Evolutionary conservation across 129 eudicot genomes (phyloP), one percentile per base, ranked within the genome.

Genomic region (Oenanthe sinensis): DNA sequence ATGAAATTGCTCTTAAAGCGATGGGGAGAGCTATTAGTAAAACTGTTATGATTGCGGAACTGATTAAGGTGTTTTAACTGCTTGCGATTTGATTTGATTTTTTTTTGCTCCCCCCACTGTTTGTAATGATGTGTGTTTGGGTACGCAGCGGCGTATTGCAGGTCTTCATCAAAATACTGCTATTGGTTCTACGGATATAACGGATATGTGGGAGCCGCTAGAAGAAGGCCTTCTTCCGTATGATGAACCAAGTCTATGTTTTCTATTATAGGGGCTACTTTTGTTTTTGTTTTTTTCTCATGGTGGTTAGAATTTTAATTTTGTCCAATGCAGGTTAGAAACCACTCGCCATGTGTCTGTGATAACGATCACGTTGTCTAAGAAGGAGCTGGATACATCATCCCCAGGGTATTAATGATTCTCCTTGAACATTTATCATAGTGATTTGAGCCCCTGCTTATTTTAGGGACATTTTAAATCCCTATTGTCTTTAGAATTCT

Each of bases 261-360:
- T 68, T 68, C 5, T 12, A 10, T 36, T 36, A 5, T 36, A 36
- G 0, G 11, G 20, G 45, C 1, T 36, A 28, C 39, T 65, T 24
- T 33, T 33, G 36, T 33, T 33, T 33, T 33, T 33, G 3, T 17
- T 37, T 36, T 22, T 37, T 11, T 17, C n/a, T 67, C 13, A 33
- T 4, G 72, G 9, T 12, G 74, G 19, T 69, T 22, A 12, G 47
- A 22, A 0, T 68, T 33, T 20, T 20, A 45, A 4, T 83, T 42
- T 3, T 74, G 37, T 26, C 17, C 20, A 65, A 26, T 78, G 71
- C 87, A 90, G 96, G 24, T 83, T 90, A 28, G 92, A 90, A 86
- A 90, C 96, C 11, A 88, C 96, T 22, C 86, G 92, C 48, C 91
- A 90, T 72, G 96, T 90, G 73, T 90, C 96, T 2, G 84, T 90